Conservation (phyloP, 1,284 basidiomycete species). For the Rhodotorula glutinis region DNA sequence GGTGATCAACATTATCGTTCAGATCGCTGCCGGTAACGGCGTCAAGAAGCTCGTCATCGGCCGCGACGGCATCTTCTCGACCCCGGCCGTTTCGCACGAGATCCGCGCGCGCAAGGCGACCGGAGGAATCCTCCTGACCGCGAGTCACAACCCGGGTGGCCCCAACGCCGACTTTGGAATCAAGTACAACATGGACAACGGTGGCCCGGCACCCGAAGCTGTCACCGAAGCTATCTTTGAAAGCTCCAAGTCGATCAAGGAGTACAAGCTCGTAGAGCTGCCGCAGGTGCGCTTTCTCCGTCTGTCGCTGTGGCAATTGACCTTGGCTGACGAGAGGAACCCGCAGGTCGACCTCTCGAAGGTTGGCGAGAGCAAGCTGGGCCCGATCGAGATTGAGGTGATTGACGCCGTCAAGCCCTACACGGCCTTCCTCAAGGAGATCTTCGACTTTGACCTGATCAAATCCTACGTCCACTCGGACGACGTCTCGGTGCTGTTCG, state of each 20-base stretch:
- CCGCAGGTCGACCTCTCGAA: constrained; percentile 78
- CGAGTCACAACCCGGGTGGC: constrained; percentile 95
- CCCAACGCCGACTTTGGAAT: constrained; percentile 98
- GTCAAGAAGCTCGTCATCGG: constrained; percentile 86
- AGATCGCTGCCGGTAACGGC: constrained; percentile 49
- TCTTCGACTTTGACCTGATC: constrained; percentile 95
- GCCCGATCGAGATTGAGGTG: constrained; percentile 79
- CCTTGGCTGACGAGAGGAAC: neutral
- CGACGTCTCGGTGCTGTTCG: constrained; percentile 83
- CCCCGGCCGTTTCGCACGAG: constrained; percentile 91
- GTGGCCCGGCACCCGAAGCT: constrained; percentile 91
- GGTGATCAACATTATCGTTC: constrained; percentile 45
- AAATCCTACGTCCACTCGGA: constrained; percentile 73
- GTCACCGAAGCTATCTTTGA: constrained; percentile 93
- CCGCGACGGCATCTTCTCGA: constrained; percentile 87
- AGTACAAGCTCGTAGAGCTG: constrained; percentile 81
- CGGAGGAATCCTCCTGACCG: constrained; percentile 96
- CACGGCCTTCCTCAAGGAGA: constrained; percentile 72
- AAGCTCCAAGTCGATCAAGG: constrained; percentile 78
- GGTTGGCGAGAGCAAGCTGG: constrained; percentile 74
- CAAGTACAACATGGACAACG: constrained; percentile 98
- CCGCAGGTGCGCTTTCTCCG: constrained; percentile 58
- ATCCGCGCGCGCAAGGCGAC: constrained; percentile 95
- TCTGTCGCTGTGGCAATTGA: too few species aligned
- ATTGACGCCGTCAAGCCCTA: constrained; percentile 95